phyloP scores from a whole-genome alignment of 192 early-diverging fungal species.

The Spinellus fusiger region DNA sequence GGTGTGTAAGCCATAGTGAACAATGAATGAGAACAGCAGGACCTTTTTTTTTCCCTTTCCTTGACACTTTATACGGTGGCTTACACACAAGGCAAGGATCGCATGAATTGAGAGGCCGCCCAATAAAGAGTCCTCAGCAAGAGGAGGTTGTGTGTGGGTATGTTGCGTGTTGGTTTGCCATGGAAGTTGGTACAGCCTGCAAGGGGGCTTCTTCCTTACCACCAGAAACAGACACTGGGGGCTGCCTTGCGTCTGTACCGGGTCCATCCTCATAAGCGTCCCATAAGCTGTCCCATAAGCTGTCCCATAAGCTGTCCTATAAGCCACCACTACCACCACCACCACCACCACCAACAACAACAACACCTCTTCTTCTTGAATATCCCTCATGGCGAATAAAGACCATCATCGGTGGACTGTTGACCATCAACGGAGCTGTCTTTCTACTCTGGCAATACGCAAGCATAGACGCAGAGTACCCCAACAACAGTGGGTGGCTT shows the following conservation, averaged over 20 bases:
- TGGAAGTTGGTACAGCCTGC: neutral
- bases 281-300: too few species aligned
- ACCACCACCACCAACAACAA: neutral
- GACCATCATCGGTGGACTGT: constrained; percentile 2
- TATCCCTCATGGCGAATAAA: neutral
- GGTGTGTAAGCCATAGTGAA: neutral
- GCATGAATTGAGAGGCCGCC: neutral
- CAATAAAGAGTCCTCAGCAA: neutral
- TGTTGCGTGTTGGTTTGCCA: neutral
- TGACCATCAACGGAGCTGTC: constrained; percentile 36
- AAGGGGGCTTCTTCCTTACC: too few species aligned
- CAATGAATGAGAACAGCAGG: neutral
- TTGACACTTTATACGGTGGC: too few species aligned
- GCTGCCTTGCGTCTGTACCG: too few species aligned
- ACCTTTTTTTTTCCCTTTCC: neutral
- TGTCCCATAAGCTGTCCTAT: too few species aligned
- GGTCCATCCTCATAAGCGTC: too few species aligned
- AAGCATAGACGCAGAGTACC: constrained; percentile 29
- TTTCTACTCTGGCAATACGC: constrained; percentile 46
- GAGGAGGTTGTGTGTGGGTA: too few species aligned
- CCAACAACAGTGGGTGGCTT: constrained; percentile 30
- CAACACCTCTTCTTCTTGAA: neutral
- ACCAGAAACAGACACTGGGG: too few species aligned
- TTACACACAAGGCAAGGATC: too few species aligned
- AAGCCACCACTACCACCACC: neutral